A percentile compares a stretch with the other conserved stretches of the same genome.
These are phyloP conservation scores for Ambrosiella xylebori DNA, from an alignment of 2,329 filamentous ascomycete species.

Conservation along the genomic window DNA sequence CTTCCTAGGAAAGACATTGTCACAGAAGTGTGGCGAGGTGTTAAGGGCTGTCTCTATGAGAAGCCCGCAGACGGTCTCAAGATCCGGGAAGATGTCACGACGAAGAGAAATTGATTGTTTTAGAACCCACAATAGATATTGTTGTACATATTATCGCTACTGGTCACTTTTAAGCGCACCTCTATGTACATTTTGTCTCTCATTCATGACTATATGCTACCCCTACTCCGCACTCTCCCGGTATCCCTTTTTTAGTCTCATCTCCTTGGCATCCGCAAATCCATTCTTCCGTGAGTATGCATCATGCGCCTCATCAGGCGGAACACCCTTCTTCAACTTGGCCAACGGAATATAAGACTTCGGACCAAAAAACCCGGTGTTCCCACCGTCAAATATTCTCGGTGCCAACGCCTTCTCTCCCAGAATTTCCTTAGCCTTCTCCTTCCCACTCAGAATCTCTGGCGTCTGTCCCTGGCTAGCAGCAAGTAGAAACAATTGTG, in stretches of 20 bases:
- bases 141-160: not conserved
- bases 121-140: not conserved
- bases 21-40: slow-evolving; percentile 80
- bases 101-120: not conserved
- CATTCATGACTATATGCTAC: slow-evolving; percentile 12
- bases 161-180: not conserved
- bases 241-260: slow-evolving; percentile 22
- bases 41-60: slow-evolving; percentile 62
- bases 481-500: slow-evolving; percentile 50
- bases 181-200: not conserved
- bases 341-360: slow-evolving; percentile 36
- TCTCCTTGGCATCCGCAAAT: slow-evolving; percentile 33
- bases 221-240: slow-evolving; percentile 16
- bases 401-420: slow-evolving; percentile 4
- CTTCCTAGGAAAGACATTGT: slow-evolving; percentile 58
- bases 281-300: slow-evolving; percentile 45
- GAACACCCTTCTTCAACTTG: slow-evolving; percentile 30
- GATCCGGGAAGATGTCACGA: slow-evolving; percentile 2
- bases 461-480: slow-evolving; percentile 22
- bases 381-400: slow-evolving; percentile 37
- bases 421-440: slow-evolving; percentile 8
- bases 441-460: not conserved
- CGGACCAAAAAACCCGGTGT: slow-evolving; percentile 26
- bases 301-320: slow-evolving; percentile 40
- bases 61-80: slow-evolving; percentile 7